Conservation (phyloP, 1,284 basidiomycete genomes). For the Mrakiaceae sp. region DNA sequence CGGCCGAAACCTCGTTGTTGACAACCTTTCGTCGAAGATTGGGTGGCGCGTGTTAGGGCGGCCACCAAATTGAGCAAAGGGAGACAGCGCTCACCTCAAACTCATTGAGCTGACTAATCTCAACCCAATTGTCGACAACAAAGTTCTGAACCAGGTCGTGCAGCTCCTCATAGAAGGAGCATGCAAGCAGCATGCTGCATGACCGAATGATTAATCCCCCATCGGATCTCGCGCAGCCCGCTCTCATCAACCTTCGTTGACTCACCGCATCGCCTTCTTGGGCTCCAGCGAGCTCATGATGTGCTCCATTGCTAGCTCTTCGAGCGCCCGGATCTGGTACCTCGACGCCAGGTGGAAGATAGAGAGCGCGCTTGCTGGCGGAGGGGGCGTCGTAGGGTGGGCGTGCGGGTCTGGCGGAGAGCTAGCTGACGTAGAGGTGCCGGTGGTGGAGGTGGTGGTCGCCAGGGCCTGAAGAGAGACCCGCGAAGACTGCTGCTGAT, state of each 20-base stretch:
- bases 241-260: constrained; percentile 44
- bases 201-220: constrained; percentile 18
- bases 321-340: constrained; percentile 57
- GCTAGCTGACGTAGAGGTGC: constrained; percentile 20
- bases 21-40: too few relatives aligned
- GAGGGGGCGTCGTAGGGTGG: constrained; percentile 54
- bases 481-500: too few relatives aligned
- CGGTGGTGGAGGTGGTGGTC: constrained; percentile 26
- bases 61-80: too few relatives aligned
- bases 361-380: constrained; percentile 58
- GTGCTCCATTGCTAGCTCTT: constrained; percentile 57
- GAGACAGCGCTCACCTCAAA: constrained; percentile 25
- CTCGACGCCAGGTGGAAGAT: constrained; percentile 72
- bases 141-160: constrained; percentile 27
- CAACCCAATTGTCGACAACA: constrained; percentile 27
- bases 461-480: too few relatives aligned
- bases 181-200: too few relatives aligned
- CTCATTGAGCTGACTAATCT: constrained; percentile 23
- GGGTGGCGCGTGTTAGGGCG: too few relatives aligned
- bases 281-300: constrained; percentile 63
- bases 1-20: constrained; percentile 27
- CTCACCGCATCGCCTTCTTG: constrained; percentile 51
- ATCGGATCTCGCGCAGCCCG: constrained; percentile 24
- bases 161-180: constrained; percentile 23
- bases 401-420: constrained; percentile 53